Evolutionary conservation across 2,329 filamentous ascomycete genomes (phyloP), one percentile per base, ranked within the genome.

Genomic region (Coniella lustricola): DNA sequence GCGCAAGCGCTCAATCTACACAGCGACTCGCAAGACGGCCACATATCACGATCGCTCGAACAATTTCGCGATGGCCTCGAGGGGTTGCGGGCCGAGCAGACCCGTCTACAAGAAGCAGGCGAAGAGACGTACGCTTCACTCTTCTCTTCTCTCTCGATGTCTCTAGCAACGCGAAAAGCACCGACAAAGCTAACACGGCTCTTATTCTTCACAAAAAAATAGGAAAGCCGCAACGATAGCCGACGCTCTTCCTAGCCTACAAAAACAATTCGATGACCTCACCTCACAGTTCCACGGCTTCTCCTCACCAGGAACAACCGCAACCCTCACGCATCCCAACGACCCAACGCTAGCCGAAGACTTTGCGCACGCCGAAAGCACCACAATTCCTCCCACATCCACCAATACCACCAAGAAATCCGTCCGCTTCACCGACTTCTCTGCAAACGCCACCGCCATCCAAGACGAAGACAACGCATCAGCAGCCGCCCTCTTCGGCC

Each of bases 31-130:
- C 88, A 95, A 67, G 90, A 96, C 69, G 85, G 85, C 35, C 87
- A 95, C 65, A 90, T 97, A 57, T 86, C 87, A 14, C 81, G 88
- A 45, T 96, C 90, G 3, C 74, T 98, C 44, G 88, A 95, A 51
- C 89, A 90, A 55, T 79, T 98, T 55, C 80, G 83, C 49, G 84
- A 90, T 56, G 90, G 90, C 20, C 77, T 98, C 50, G 80, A 84
- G 47, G 71, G 76, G 7, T 72, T 95, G 41, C 77, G 84, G 57
- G 68, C 73, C 48, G 82, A 89, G 61, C 73, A 77, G 62, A 70
- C 73, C 55, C 77, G 83, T 35, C 72, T 89, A 51, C 73, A 81
- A 56, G 79, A 83, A 50, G 71, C 74, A 1, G 80, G 77, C 52
- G 81, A 87, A 58, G 79, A 82, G 60, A 67, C 72, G 82, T 86